phyloP scores from a whole-genome alignment of 1,139 yeast genomes.

The Eremothecium cymbalariae region DNA sequence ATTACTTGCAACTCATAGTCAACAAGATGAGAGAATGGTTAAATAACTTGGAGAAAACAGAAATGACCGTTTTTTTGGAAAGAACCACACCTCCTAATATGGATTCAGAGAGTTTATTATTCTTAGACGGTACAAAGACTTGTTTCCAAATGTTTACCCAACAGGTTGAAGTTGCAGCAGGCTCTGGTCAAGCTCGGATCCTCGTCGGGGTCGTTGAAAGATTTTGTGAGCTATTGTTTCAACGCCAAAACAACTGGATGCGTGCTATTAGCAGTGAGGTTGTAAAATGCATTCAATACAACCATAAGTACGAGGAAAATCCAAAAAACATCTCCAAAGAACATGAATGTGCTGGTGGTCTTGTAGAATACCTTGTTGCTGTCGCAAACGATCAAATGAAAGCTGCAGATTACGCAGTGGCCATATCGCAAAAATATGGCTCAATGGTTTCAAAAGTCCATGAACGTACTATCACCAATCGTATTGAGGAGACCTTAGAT shows the following conservation, averaged over 20 bases:
- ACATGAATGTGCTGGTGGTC: conserved; percentile 63
- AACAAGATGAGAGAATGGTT: conserved; percentile 80
- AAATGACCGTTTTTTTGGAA: conserved; percentile 50
- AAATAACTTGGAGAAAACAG: conserved; percentile 53
- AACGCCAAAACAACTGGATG: conserved; percentile 57
- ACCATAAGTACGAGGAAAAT: conserved; percentile 30
- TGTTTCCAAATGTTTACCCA: conserved; percentile 80
- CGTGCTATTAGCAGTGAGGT: conserved; percentile 54
- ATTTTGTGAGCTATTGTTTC: conserved; percentile 54
- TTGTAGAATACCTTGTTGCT: conserved; percentile 75
- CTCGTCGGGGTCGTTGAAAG: conserved; percentile 75
- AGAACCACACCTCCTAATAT: conserved; percentile 67
- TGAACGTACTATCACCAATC: conserved; percentile 45
- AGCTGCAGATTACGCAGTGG: conserved; percentile 73
- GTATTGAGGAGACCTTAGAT: conserved; percentile 56
- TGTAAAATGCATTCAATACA: conserved; percentile 42
- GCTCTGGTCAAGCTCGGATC: conserved; percentile 75
- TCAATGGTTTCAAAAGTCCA: conserved; percentile 61
- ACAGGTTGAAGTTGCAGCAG: conserved; percentile 89
- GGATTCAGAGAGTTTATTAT: conserved; percentile 55
- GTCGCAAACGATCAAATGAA: conserved; percentile 83
- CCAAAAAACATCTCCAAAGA: conserved; percentile 39
- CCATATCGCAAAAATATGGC: conserved; percentile 56
- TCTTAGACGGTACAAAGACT: conserved; percentile 62
- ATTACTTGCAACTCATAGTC: conserved; percentile 62